Percentiles rank a stretch among this genome's conserved stretches.
Evolutionary conservation across 441 rosid species (phyloP).

Genomic region (Rhodomyrtus psidioides): DNA sequence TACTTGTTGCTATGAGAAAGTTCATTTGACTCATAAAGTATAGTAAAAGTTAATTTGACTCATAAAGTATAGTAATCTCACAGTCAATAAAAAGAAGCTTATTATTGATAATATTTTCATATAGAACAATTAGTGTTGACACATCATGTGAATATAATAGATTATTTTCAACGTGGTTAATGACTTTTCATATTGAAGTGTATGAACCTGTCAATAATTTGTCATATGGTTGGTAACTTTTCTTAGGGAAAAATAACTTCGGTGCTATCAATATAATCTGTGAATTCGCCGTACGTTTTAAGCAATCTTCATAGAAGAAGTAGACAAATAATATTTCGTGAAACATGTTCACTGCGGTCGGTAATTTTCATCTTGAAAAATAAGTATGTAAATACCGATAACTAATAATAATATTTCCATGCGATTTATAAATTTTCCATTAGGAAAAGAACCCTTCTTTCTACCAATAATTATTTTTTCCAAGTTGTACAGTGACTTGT

Average conservation of each 20-base stretch:
- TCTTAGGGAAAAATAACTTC: background rate
- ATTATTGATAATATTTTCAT: no score
- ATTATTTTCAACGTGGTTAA: no score
- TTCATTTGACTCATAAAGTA: background rate
- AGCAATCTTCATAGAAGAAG: rapidly evolving
- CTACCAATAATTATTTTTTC: background rate
- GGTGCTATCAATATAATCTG: rapidly evolving
- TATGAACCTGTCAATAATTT: no score
- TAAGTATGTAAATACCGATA: background rate
- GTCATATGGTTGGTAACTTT: background rate
- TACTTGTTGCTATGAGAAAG: background rate
- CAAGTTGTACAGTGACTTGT: background rate
- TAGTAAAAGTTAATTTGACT: background rate
- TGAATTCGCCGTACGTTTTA: background rate
- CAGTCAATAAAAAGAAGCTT: no score
- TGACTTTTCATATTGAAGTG: no score
- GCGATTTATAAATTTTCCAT: background rate
- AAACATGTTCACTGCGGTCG: background rate
- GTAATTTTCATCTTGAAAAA: background rate
- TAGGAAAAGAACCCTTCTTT: background rate
- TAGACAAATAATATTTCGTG: background rate
- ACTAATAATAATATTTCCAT: background rate
- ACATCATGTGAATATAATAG: no score
- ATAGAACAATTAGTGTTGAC: no score
- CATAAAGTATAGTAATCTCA: background rate